phyloP scores from a whole-genome alignment of 2,329 filamentous ascomycete species.

The Hypocreales sp. region DNA sequence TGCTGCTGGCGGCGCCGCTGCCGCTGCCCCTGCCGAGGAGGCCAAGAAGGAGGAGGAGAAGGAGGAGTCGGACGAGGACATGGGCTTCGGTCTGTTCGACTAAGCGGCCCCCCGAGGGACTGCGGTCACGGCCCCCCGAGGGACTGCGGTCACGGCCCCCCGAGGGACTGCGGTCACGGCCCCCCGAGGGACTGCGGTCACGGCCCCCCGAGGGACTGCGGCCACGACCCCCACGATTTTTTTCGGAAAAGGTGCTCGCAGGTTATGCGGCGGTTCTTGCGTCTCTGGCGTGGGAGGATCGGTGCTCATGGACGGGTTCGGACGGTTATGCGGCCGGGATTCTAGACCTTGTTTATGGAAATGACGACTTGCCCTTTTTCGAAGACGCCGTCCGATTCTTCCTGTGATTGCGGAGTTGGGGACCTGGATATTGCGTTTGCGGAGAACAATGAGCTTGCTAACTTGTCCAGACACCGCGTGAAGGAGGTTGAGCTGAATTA shows the following conservation, averaged over 20 bases:
- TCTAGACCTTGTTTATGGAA: slow-evolving; percentile 14
- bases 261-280: slow-evolving; percentile 15
- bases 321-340: slow-evolving; percentile 11
- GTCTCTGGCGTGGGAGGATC: slow-evolving; percentile 15
- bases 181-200: too few relatives aligned
- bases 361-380: slow-evolving; percentile 13
- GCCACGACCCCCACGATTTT: too few relatives aligned
- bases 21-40: slow-evolving; percentile 44
- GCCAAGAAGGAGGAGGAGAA: slow-evolving; percentile 62
- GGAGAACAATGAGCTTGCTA: too few relatives aligned
- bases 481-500: too few relatives aligned
- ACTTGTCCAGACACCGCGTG: too few relatives aligned
- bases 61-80: slow-evolving; percentile 62
- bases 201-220: too few relatives aligned
- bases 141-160: too few relatives aligned
- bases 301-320: slow-evolving; percentile 14
- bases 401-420: too few relatives aligned
- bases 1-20: slow-evolving; percentile 52
- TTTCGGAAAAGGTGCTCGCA: slow-evolving; percentile 17
- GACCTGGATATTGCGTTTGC: too few relatives aligned
- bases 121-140: slow-evolving; percentile 15
- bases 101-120: slow-evolving; percentile 29
- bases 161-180: too few relatives aligned
- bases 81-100: slow-evolving; percentile 66
- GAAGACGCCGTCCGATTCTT: too few relatives aligned